phyloP scores from a whole-genome alignment of 345 rosid species.

The Linum usitatissimum region DNA sequence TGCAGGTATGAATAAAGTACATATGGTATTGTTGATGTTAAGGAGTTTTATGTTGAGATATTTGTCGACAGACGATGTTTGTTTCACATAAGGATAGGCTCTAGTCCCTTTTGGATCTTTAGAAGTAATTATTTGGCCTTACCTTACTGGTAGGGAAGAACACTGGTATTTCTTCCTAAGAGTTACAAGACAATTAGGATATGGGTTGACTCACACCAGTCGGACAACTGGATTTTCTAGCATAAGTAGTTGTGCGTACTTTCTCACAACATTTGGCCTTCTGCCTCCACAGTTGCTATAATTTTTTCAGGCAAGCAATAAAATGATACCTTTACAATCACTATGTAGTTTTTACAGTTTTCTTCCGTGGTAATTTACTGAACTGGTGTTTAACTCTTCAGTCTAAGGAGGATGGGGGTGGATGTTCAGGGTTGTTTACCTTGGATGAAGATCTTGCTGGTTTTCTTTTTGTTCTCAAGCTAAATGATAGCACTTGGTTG shows the following conservation, averaged over 20 bases:
- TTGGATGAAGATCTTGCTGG: constrained; percentile 50
- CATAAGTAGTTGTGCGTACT: not conserved
- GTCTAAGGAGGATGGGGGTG: constrained; percentile 47
- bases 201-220: not conserved
- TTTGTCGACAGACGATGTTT: not conserved
- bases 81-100: not conserved
- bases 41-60: not conserved
- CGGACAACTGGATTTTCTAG: not conserved
- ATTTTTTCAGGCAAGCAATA: not conserved
- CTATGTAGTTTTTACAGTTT: not conserved
- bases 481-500: constrained; percentile 58
- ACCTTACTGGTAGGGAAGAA: not conserved
- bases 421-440: constrained; percentile 54
- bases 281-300: not conserved
- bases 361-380: not conserved
- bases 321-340: not conserved
- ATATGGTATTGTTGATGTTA: not conserved
- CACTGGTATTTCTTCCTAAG: not conserved
- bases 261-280: not conserved
- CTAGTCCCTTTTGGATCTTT: too few relatives aligned
- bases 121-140: not conserved
- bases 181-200: not conserved
- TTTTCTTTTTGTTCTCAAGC: constrained; percentile 77
- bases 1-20: constrained; percentile 41
- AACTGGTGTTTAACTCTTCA: constrained; percentile 27